Evolutionary conservation across 176 grass and related monocot genomes (phyloP).

Genomic region (Triticum dicoccoides): DNA sequence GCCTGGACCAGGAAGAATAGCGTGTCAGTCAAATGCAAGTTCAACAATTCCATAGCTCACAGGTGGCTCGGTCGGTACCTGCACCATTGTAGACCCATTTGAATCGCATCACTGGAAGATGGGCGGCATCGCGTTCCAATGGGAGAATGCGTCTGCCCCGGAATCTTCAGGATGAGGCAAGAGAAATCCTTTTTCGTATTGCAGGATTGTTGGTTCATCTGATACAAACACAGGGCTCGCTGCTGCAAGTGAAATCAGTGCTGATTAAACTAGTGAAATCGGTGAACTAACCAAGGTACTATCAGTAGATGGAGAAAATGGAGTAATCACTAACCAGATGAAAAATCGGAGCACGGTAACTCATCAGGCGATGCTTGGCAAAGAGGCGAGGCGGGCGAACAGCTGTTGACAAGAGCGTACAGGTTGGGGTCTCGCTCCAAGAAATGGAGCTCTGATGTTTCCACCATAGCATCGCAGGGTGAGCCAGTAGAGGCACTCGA

Average conservation of each 20-base stretch:
- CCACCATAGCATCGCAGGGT: conserved; percentile 23
- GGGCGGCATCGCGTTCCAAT: conserved; percentile 27
- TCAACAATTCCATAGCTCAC: neutral
- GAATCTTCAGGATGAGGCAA: conserved; percentile 40
- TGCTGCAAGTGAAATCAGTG: conserved; percentile 26
- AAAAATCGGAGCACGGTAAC: neutral
- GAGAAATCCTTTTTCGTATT: conserved; percentile 13
- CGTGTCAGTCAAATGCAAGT: conserved; percentile 17
- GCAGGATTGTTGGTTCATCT: neutral
- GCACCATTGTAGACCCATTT: conserved; percentile 34
- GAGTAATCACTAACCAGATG: conserved; percentile 22
- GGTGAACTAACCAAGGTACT: neutral
- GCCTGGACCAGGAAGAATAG: conserved; percentile 14
- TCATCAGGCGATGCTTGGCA: conserved; percentile 11
- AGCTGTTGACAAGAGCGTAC: neutral
- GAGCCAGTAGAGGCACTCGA: conserved; percentile 43
- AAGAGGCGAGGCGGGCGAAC: conserved; percentile 27
- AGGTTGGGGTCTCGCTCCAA: conserved; percentile 30
- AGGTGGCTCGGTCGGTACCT: conserved; percentile 12
- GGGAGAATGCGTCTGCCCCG: conserved; percentile 41
- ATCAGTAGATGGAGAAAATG: neutral
- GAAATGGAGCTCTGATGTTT: conserved; percentile 26
- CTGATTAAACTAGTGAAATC: neutral
- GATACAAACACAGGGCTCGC: neutral
- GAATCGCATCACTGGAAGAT: conserved; percentile 32